Base-by-base conservation (phyloP, 106 monocot genomes). In the Vanilla planifolia region DNA sequence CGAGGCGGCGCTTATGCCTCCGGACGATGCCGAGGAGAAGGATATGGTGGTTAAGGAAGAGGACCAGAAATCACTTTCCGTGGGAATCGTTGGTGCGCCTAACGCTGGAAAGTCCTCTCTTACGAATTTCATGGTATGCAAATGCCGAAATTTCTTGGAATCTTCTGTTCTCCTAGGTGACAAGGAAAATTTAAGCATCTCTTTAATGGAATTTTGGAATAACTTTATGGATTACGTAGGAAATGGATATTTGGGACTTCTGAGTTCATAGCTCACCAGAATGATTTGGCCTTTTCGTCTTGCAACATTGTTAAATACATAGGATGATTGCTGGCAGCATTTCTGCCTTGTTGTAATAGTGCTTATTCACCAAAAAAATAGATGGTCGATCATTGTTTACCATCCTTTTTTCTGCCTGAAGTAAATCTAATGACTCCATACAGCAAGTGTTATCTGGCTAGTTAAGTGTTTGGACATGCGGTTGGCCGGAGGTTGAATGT, bases 41-140 rank as follows among this genome's bases (percentile, higher is more conserved):
- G 68, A 39, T 0, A 43, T 10, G 51, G 33, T 24, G 9, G 98
- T 98, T 17, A 82, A 70, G 71, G 68, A 70, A 71, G 98, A 99
- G 61, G 92, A 99, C 13, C 98, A 99, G 70, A 62, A 27, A 62
- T 99, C 92, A 23, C 88, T 99, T 1, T 75, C 82, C 2, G 92
- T 99, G 2, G 92, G 98, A 44, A 85, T 99, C 25, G 75, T 99
- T 24, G 98, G 98, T 13, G 92, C 98, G 8, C 98, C 98, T 6
- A 99, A 99, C 67, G 92, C 98, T 8, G 92, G 98, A 17, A 99
- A 99, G 62, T 92, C 92, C 0, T 82, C 74, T 5, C 60, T 99
- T 57, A 92, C 92, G 7, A 99, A 99, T 63, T 78, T 63, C 46
- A 92, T 99, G 85, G 98, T 92, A 37, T 50, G 55, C 48, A 21